Evolutionary conservation across 2,329 filamentous ascomycete genomes (phyloP), one percentile per base, ranked within the genome.

Genomic region (Stagonosporopsis chrysanthemi): DNA sequence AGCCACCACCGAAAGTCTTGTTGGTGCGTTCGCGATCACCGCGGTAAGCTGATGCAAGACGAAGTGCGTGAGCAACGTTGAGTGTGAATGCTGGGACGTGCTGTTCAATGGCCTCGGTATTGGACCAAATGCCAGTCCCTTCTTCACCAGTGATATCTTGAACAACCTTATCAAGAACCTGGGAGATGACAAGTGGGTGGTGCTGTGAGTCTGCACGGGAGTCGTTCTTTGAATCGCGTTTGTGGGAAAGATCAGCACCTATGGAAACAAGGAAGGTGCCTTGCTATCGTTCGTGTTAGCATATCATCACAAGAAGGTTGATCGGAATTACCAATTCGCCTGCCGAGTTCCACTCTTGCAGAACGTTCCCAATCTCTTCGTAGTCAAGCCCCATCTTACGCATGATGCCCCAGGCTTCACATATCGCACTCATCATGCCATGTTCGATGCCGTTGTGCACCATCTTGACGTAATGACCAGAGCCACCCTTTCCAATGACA

Each of bases 391-490:
- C 83, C 23, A 90, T 76, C 40, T 80, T 79, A 33, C 81, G 79
- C 78, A 91, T 84, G 29, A 90, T 80, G 0, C 80, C 80, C 86
- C 87, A 91, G 2, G 84, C 84, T 70, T 91, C 88, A 14, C 83
- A 83, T 6, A 90, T 80, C 0, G 83, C 80, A 50, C 83, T 84
- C 78, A 91, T 84, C 84, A 91, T 89, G 1, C 87, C 88, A 59
- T 90, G 87, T 69, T 91, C 88, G 58, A 91, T 90, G 1, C 88
- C 88, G 62, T 91, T 90, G 70, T 91, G 88, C 4, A 90, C 82
- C 87, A 90, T 91, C 78, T 91, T 91, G 38, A 90, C 86, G 66
- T 88, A 91, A 71, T 91, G 88, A 0, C 88, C 88, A 1, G 84
- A 82, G 1, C 88, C 88, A 0, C 84, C 84, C 2, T 83, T 82